Evolutionary conservation across 2,329 filamentous ascomycete species (phyloP).

Genomic region (Fonsecaea nubica): DNA sequence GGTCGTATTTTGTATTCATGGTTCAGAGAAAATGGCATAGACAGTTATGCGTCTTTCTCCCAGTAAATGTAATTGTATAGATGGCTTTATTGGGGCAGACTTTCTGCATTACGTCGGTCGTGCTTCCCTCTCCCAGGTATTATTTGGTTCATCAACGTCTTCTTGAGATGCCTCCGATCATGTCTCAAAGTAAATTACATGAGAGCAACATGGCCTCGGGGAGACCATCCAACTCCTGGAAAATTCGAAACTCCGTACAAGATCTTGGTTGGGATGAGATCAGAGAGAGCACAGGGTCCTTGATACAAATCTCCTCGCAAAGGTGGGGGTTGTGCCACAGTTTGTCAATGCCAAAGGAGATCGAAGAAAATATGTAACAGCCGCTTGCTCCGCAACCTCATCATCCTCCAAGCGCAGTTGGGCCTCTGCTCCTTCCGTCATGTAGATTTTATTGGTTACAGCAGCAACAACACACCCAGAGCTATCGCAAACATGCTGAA

Average conservation of each 20-base stretch:
- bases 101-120: background rate
- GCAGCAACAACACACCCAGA: background rate
- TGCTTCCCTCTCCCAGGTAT: background rate
- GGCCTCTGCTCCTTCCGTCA: background rate
- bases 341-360: background rate
- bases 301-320: background rate
- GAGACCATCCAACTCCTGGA: background rate
- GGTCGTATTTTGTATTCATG: background rate
- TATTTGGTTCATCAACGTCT: background rate
- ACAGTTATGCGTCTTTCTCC: background rate
- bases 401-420: background rate
- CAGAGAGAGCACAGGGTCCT: background rate
- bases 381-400: background rate
- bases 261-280: background rate
- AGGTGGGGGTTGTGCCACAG: background rate
- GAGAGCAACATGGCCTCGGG: background rate
- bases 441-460: background rate
- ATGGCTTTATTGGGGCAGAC: background rate
- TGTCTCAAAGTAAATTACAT: background rate
- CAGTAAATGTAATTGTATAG: background rate
- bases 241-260: background rate
- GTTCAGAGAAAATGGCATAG: background rate
- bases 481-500: background rate
- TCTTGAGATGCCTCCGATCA: background rate
- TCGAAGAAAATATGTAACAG: background rate